These are phyloP conservation scores for Leptographium wingfieldii DNA, from an alignment of 2,329 filamentous ascomycete species.

Conservation along the genomic window DNA sequence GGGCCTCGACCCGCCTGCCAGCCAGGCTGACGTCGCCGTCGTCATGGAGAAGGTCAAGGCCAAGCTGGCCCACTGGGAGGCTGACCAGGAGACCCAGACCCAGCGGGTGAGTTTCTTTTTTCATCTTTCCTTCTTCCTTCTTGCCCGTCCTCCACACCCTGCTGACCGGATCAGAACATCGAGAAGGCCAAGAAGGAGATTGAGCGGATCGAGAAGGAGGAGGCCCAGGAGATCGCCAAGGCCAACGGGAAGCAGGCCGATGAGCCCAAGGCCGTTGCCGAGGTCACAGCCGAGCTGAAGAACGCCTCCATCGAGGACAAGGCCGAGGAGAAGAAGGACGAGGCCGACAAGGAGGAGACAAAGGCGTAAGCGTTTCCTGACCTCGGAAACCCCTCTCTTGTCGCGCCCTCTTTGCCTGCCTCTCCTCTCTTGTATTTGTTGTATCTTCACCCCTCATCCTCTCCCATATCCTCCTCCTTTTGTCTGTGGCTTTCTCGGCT, in stretches of 20 bases:
- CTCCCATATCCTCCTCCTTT: neutral
- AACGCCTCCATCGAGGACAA: conserved; percentile 40
- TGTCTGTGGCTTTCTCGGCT: neutral
- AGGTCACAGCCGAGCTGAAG: conserved; percentile 38
- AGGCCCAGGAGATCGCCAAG: conserved; percentile 27
- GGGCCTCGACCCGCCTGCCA: conserved; percentile 78
- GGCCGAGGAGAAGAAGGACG: conserved; percentile 31
- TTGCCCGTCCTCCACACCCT: too few relatives aligned
- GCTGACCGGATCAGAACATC: conserved; percentile 56
- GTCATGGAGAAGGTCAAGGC: conserved; percentile 81
- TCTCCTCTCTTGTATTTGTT: neutral
- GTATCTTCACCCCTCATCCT: neutral
- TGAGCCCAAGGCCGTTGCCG: conserved; percentile 36
- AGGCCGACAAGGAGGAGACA: conserved; percentile 30
- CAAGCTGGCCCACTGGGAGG: conserved; percentile 86
- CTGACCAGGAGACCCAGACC: conserved; percentile 79
- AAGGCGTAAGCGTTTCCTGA: neutral
- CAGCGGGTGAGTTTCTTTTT: conserved; percentile 52
- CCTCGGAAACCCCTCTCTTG: neutral
- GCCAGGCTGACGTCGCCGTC: conserved; percentile 65
- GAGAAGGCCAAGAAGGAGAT: conserved; percentile 95
- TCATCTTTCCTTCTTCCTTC: neutral
- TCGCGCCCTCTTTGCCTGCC: neutral
- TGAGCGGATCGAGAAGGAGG: conserved; percentile 65
- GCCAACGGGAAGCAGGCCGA: conserved; percentile 32